Evolutionary conservation across 1,284 basidiomycete species (phyloP).

Genomic region (Blastosporella zonata): DNA sequence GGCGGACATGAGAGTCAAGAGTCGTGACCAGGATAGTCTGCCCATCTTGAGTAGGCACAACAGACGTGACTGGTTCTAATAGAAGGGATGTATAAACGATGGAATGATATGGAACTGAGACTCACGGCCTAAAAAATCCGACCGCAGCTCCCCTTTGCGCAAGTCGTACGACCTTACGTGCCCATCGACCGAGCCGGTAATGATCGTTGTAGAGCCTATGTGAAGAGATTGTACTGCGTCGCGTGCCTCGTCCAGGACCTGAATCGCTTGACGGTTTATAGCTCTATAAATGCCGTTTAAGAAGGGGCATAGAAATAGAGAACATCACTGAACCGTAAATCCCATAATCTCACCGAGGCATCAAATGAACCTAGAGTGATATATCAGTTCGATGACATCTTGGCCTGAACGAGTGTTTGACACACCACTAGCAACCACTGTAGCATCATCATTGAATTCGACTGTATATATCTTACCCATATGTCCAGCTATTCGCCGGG

Average conservation of each 20-base stretch:
- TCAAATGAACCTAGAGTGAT: slow-evolving; percentile 73
- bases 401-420: background rate
- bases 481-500: slow-evolving; percentile 83
- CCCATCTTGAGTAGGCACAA: slow-evolving; percentile 72
- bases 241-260: slow-evolving; percentile 85
- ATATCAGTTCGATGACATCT: background rate
- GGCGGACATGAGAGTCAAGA: slow-evolving; percentile 80
- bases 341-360: slow-evolving; percentile 86
- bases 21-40: slow-evolving; percentile 80
- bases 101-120: slow-evolving; percentile 19
- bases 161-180: slow-evolving; percentile 91
- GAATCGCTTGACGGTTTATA: slow-evolving; percentile 81
- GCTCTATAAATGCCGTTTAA: slow-evolving; percentile 47
- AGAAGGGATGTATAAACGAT: slow-evolving; percentile 4
- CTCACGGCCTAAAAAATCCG: slow-evolving; percentile 89
- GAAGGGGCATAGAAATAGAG: slow-evolving; percentile 2
- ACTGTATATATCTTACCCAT: slow-evolving; percentile 89
- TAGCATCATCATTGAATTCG: slow-evolving; percentile 85
- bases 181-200: slow-evolving; percentile 89
- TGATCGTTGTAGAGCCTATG: slow-evolving; percentile 62
- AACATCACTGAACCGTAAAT: slow-evolving; percentile 57
- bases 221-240: slow-evolving; percentile 86
- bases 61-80: slow-evolving; percentile 80
- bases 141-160: slow-evolving; percentile 83
- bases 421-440: slow-evolving; percentile 81